A percentile compares a stretch with the other conserved stretches of the same genome.
Evolutionary conservation across 176 grass and related monocot species (phyloP).

Genomic region (Carex scoparia): DNA sequence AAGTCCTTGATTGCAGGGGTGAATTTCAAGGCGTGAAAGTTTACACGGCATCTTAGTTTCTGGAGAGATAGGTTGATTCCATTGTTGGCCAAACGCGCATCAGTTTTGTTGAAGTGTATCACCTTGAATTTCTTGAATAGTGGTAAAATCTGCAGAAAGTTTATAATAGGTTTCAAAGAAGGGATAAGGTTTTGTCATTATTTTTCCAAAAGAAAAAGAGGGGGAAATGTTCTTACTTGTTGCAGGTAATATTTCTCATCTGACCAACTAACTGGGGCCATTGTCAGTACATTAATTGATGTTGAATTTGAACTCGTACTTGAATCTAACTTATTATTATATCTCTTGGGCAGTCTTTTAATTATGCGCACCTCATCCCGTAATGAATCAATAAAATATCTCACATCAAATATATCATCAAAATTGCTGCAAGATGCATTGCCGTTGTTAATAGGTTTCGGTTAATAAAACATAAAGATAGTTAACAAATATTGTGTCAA

Average conservation of each 20-base stretch:
- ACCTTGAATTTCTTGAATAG: constrained; percentile 75
- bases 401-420: constrained; percentile 87
- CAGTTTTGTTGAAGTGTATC: constrained; percentile 94
- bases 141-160: constrained; percentile 66
- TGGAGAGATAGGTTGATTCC: constrained; percentile 60
- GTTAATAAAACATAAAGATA: not conserved
- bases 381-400: constrained; percentile 76
- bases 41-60: constrained; percentile 79
- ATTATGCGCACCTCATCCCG: constrained; percentile 75
- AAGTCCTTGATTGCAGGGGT: constrained; percentile 70
- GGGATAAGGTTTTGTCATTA: not conserved
- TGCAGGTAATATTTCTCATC: constrained; percentile 95
- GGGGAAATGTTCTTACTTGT: constrained; percentile 52
- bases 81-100: constrained; percentile 93
- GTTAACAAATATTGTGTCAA: constrained; percentile 20
- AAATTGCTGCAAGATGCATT: constrained; percentile 54
- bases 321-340: constrained; percentile 30
- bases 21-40: constrained; percentile 82
- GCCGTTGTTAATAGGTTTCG: not conserved
- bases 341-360: constrained; percentile 64
- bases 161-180: not conserved
- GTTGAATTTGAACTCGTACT: not conserved
- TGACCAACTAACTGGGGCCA: constrained; percentile 94
- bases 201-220: constrained; percentile 4
- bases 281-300: constrained; percentile 29